Conservation (phyloP, 306 rosid species). For the Ammopiptanthus mongolicus region DNA sequence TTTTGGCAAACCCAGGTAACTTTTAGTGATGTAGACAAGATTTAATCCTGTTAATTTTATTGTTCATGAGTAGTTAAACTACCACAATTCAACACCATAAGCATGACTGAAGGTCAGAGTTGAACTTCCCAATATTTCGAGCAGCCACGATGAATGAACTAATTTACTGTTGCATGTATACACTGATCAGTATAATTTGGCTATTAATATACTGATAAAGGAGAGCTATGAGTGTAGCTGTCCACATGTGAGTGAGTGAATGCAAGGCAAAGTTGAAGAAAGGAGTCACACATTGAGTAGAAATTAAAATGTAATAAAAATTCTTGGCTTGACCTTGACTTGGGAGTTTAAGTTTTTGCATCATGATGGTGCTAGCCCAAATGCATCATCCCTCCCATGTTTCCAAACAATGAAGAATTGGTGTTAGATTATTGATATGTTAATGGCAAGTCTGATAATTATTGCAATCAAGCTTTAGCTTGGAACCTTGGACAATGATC, state of each 20-base stretch:
- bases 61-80: background rate
- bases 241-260: background rate
- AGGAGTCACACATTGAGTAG: background rate
- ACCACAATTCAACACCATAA: background rate
- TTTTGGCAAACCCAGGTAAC: constrained; percentile 82
- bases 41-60: background rate
- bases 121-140: background rate
- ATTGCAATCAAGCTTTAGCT: constrained; percentile 3
- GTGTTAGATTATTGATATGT: constrained; percentile 6
- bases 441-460: background rate
- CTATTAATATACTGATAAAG: background rate
- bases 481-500: background rate
- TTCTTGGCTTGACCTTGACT: background rate
- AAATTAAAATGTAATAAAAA: background rate
- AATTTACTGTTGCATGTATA: background rate
- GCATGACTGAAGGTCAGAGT: background rate
- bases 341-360: background rate
- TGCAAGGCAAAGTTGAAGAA: constrained; percentile 1
- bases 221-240: background rate
- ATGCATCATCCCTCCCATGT: background rate
- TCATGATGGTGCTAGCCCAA: background rate
- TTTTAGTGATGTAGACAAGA: background rate
- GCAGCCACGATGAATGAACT: background rate
- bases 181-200: background rate
- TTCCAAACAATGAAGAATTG: background rate